A percentile compares a stretch with the other conserved stretches of the same genome.
phyloP scores from a whole-genome alignment of 2,329 filamentous ascomycete species.

The Sporothrix schenckii region DNA sequence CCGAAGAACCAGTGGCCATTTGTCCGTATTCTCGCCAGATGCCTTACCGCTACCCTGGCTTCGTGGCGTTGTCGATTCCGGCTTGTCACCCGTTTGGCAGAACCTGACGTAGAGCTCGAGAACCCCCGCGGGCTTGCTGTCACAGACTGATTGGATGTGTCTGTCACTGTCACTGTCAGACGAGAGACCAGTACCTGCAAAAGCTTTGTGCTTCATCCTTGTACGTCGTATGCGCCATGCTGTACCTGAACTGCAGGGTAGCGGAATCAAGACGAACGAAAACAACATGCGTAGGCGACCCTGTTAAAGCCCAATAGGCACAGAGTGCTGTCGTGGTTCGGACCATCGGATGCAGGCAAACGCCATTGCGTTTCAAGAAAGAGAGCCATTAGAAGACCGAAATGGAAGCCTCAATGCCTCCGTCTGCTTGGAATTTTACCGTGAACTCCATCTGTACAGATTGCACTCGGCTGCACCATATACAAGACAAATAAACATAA shows the following conservation, averaged over 20 bases:
- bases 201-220: background rate
- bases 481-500: background rate
- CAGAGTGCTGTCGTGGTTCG: background rate
- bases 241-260: background rate
- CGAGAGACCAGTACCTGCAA: background rate
- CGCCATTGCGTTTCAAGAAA: constrained; percentile 14
- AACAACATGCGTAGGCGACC: background rate
- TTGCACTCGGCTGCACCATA: background rate
- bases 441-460: background rate
- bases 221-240: background rate
- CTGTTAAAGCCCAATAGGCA: background rate
- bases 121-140: background rate
- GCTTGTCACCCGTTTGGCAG: background rate
- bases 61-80: background rate
- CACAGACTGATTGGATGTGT: background rate
- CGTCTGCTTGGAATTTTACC: background rate
- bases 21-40: background rate
- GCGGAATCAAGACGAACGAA: background rate
- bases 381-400: too few relatives aligned
- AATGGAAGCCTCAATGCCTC: too few relatives aligned
- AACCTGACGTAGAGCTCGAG: background rate
- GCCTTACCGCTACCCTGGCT: background rate
- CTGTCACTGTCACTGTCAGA: background rate
- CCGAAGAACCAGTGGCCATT: background rate
- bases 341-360: constrained; percentile 3